These are phyloP conservation scores for Chrysoporthe puriensis DNA, from an alignment of 2,329 filamentous ascomycete genomes.

Conservation along the genomic window DNA sequence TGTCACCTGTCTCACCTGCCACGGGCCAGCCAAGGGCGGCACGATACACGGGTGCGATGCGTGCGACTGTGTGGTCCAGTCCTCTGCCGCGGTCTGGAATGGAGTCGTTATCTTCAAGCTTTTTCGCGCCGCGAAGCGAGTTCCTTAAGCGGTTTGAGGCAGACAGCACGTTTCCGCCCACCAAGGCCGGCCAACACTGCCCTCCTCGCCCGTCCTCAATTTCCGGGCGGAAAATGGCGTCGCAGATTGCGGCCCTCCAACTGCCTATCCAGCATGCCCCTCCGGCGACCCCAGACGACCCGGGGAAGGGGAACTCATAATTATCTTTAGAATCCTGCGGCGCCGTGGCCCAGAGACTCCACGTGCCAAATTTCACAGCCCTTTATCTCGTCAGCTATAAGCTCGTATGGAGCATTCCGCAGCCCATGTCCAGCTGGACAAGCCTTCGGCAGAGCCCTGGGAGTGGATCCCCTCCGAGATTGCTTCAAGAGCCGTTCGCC, in stretches of 20 bases:
- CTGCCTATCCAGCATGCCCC: neutral
- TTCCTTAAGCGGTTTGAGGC: neutral
- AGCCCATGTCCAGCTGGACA: conserved; percentile 6
- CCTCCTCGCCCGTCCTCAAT: neutral
- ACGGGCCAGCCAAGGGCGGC: too few relatives aligned
- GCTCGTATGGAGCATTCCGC: neutral
- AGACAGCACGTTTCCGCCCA: neutral
- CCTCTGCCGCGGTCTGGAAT: too few relatives aligned
- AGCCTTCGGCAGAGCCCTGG: conserved; percentile 8
- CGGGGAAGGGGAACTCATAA: neutral
- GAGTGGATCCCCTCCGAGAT: conserved; percentile 13
- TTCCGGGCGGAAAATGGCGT: neutral
- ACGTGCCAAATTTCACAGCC: neutral
- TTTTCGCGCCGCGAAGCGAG: neutral
- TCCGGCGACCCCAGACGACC: neutral
- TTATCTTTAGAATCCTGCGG: neutral
- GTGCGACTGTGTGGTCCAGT: too few relatives aligned
- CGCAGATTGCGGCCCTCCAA: neutral
- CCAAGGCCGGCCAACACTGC: neutral
- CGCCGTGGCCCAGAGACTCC: neutral
- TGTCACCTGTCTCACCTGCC: neutral
- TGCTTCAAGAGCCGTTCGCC: conserved; percentile 11
- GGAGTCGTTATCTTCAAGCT: too few relatives aligned
- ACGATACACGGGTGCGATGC: too few relatives aligned
- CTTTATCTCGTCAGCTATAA: neutral